Evolutionary conservation across 176 grass and related monocot genomes (phyloP).

Genomic region (Carex pumila): DNA sequence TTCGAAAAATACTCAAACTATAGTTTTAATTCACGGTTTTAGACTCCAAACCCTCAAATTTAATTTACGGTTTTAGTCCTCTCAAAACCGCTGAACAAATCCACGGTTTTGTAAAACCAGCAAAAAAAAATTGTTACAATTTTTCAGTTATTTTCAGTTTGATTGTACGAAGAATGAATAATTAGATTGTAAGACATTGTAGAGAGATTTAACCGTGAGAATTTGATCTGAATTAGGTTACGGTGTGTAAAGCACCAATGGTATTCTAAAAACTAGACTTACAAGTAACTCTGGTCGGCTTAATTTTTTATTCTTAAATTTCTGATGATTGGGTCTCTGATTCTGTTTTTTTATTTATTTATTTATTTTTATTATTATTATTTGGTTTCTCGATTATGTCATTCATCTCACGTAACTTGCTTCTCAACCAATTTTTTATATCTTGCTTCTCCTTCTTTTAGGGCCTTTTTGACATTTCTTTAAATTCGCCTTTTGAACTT

Average conservation of each 20-base stretch:
- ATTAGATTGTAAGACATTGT: background rate
- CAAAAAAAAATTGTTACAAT: too few relatives aligned
- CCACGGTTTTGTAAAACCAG: too few relatives aligned
- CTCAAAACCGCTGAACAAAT: too few relatives aligned
- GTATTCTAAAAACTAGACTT: background rate
- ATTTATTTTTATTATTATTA: too few relatives aligned
- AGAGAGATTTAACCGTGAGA: background rate
- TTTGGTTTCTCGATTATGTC: background rate
- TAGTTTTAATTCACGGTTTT: too few relatives aligned
- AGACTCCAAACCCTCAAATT: too few relatives aligned
- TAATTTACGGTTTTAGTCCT: too few relatives aligned
- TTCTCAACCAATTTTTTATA: background rate
- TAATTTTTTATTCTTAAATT: background rate
- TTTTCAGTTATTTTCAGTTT: background rate
- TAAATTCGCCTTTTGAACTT: background rate
- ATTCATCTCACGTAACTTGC: conserved; percentile 10
- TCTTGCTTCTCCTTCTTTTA: too few relatives aligned
- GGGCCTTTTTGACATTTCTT: background rate
- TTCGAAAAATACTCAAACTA: too few relatives aligned
- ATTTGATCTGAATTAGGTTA: background rate
- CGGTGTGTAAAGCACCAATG: background rate
- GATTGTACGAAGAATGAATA: background rate
- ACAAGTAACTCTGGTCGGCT: conserved; percentile 2
- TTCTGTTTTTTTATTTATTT: too few relatives aligned
- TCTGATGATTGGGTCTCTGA: background rate